Conservation (phyloP, 2,329 filamentous ascomycete genomes). For the Aspergillus tanneri region DNA sequence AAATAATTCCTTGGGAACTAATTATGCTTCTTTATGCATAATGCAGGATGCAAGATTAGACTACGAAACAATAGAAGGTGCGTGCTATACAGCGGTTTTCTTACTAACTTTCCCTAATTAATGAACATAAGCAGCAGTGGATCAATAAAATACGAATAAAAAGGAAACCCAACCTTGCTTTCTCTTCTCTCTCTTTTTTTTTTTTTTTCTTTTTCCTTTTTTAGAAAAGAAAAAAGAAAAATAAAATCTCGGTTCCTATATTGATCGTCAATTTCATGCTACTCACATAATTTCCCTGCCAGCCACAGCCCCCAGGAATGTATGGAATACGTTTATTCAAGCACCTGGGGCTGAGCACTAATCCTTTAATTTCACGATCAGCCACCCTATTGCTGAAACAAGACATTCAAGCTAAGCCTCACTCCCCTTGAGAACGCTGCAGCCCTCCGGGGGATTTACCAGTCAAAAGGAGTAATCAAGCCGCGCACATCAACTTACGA, state of each 20-base stretch:
- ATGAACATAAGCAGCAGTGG: no score
- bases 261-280: conserved; percentile 1
- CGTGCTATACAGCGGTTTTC: neutral
- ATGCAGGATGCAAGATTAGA: neutral
- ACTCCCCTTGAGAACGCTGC: conserved; percentile 5
- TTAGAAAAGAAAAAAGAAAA: neutral
- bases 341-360: neutral
- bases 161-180: no score
- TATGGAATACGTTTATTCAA: conserved; percentile 2
- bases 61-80: neutral
- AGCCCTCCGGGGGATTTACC: conserved; percentile 3
- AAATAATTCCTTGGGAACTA: neutral
- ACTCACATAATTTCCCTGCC: conserved; percentile 6
- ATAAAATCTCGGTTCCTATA: neutral
- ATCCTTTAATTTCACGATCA: conserved; percentile 13
- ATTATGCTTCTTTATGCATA: neutral
- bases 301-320: conserved; percentile 2
- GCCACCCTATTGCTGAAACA: conserved; percentile 3
- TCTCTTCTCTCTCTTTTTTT: conserved; percentile 1
- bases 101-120: no score
- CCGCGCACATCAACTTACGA: neutral
- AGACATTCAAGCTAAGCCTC: conserved; percentile 11
- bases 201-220: neutral
- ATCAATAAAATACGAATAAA: no score
- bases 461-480: conserved; percentile 10